Base-by-base conservation (phyloP, 768 basidiomycete genomes). In the Tulasnella sp. region DNA sequence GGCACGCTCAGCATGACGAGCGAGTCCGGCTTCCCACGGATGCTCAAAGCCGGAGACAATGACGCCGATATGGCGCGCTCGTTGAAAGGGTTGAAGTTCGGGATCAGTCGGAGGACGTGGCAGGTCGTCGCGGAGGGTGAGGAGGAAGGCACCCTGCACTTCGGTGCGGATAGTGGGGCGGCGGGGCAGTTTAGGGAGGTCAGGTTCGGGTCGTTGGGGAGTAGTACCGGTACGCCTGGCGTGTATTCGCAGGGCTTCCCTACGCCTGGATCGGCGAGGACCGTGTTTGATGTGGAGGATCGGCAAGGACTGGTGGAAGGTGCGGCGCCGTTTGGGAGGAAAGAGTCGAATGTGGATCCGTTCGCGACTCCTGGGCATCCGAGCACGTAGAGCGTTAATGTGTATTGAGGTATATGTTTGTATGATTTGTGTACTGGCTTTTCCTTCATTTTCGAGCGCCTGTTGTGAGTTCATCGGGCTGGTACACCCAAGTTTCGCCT, bases 61-160 rank as follows among this genome's bases (percentile, higher is more conserved):
- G 71, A 72, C 9, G 62, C n/a, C 12, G 40, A 32, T 1, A 63
- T 72, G 34, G 59, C 11, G 7, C 8, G 62, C 32, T 36, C 35
- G 62, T 26, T 72, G 52, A 64, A 34, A 37, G 62, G 62, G 1
- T 36, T 63, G 59, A 62, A 22, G n/a, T 72, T 72, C 29, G 62
- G 59, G 37, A 72, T 72, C 62, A 72, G 71, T 22, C 22, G 32
- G 34, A 17, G 62, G 40, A 72, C 71, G 39, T 72, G 71, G 71
- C 71, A 72, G 36, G 44, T 72, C n/a, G 71, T 66, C 7, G 71
- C 59, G 11, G 62, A 72, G 44, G 71, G 62, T 3, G 71, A 72
- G 29, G 71, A 72, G 16, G 71, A 72, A 16, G 52, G 52, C 16
- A 59, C 52, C 3, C 32, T 59, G 52, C 12, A 29, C 26, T 59